Base-by-base conservation (phyloP, 1,284 basidiomycete genomes). In the Fistulina hepatica region DNA sequence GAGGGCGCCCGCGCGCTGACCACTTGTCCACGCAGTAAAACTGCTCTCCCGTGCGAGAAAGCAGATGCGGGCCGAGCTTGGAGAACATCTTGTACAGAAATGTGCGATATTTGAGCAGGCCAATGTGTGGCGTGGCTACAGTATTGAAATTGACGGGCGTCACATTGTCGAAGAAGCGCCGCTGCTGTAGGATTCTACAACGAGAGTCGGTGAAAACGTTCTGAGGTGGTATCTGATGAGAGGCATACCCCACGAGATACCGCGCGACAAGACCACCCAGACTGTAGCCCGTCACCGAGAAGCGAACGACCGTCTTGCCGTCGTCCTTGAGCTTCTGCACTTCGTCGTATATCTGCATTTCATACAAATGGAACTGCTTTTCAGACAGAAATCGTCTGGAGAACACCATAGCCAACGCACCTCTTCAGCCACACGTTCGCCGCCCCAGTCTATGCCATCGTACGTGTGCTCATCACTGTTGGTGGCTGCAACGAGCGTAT, bases 21-120 rank as follows among this genome's bases (percentile, higher is more conserved):
- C 83, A 93, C 42, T 69, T 71, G 56, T 94, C 90, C 0, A 65
- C 67, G 31, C 70, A 73, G 52, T 76, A 84, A 39, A 91, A 76
- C 48, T 91, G 86, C 48, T 84, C 73, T 6, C 91, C 91, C 0
- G 90, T 88, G 33, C 90, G 65, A 3, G 83, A 84, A n/a, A 94
- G 62, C 11, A 92, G 55, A 34, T 67, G 72, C 0, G 84, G 76
- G 0, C 84, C 91, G 5, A 93, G 55, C 36, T 58, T 70, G 2
- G 66, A 57, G n/a, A 72, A 55, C 0, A 79, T 40, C 1, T 64
- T 61, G 0, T 81, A 85, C 28, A 83, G 56, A 23, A 81, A 58
- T 2, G 79, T 73, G 21, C 67, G 64, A 44, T 76, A 76, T 51
- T 61, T 59, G 6, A 71, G 69, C 6, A 73, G 66, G 30, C 86